Evolutionary conservation across 768 basidiomycete genomes (phyloP).

Genomic region (Fomitopsis serialis): DNA sequence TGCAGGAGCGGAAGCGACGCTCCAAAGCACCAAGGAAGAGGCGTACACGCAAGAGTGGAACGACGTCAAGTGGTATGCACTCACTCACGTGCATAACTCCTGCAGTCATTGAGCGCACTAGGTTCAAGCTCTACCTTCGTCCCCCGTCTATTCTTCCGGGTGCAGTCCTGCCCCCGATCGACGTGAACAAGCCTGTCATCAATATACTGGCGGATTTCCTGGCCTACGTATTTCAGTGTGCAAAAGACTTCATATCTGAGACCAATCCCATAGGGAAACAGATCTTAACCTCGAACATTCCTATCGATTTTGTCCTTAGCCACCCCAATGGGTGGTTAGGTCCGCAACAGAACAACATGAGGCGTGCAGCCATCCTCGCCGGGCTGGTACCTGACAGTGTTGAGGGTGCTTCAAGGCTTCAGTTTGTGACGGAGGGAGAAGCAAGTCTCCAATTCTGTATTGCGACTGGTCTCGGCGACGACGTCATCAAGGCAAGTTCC

Average conservation of each 20-base stretch:
- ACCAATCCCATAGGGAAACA: slow-evolving; percentile 36
- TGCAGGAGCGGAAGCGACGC: slow-evolving; percentile 39
- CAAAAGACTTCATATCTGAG: slow-evolving; percentile 41
- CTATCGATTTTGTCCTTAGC: slow-evolving; percentile 44
- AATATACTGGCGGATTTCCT: slow-evolving; percentile 45
- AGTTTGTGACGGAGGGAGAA: slow-evolving; percentile 54
- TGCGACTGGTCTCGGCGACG: slow-evolving; percentile 36
- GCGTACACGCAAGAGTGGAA: slow-evolving; percentile 6
- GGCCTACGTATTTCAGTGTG: slow-evolving; percentile 38
- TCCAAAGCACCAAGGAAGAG: not conserved
- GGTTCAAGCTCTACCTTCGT: not conserved
- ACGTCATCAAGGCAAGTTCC: slow-evolving; percentile 28
- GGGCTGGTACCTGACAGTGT: slow-evolving; percentile 40
- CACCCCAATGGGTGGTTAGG: slow-evolving; percentile 68
- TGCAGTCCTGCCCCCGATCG: slow-evolving; percentile 36
- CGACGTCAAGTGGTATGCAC: slow-evolving; percentile 17
- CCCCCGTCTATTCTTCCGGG: not conserved
- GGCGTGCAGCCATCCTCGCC: slow-evolving; percentile 46
- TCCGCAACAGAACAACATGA: slow-evolving; percentile 50
- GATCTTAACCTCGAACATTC: slow-evolving; percentile 38
- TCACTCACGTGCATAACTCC: slow-evolving; percentile 10
- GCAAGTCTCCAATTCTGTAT: slow-evolving; percentile 57
- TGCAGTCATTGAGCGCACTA: not conserved
- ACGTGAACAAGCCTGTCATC: slow-evolving; percentile 33
- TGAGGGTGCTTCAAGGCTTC: slow-evolving; percentile 36